Base-by-base conservation (phyloP, 805 yeast species). In the Torulaspora maleeae region DNA sequence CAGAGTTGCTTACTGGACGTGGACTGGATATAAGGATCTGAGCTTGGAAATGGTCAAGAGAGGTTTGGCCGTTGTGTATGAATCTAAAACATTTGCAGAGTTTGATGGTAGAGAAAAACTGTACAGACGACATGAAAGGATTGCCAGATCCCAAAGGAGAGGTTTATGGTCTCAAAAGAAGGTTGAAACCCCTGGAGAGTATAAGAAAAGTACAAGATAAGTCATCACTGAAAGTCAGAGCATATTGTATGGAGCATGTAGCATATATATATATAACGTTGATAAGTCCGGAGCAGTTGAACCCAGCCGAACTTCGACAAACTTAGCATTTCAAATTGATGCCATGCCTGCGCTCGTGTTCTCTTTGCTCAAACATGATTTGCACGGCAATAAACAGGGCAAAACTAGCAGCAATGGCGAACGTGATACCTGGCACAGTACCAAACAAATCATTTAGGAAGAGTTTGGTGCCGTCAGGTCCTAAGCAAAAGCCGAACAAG, bases 311-410 rank as follows among this genome's bases (percentile, higher is more conserved):
- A 4, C 22, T 20, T 22, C 29, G 11, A 35, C 36, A 12, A 38
- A 27, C 29, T 56, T 47, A 71, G 52, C 97, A 93, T 61, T 86
- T 81, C 27, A 89, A 79, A 60, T 85, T 79, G 13, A 91, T 75
- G 2, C 97, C 97, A 33, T 76, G 72, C 57, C 98, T 77, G 60
- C 78, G 82, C 63, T 93, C 99, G 20, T 80, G 69, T 61, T 88
- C 95, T 56, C 99, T 76, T 47, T 86, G 67, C 66, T 93, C 98
- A 68, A 89, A 90, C 98, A 93, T 93, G 15, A 89, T 83, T 64
- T 91, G 98, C 1, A 80, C 83, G 2, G 85, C 98, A 13, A 88
- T 81, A 65, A 85, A 93, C 34, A 93, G 70, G 49, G 85, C 78
- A 3, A 63, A 60, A 46, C 85, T 80, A 3, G 95, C 79, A 12